Conservation (phyloP, 495 filamentous ascomycete genomes). For the Penicillium silybi region DNA sequence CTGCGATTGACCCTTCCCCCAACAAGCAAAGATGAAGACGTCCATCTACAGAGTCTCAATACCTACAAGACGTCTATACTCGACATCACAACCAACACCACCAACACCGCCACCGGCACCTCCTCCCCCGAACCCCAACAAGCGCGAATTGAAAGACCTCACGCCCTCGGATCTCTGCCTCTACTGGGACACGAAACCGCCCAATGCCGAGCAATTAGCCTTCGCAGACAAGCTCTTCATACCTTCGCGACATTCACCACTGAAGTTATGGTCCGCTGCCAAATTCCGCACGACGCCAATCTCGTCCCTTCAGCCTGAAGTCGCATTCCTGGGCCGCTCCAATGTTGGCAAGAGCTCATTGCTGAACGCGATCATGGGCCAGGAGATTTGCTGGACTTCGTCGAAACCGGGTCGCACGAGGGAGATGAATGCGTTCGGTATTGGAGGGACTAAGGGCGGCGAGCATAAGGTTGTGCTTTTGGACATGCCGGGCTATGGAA, state of each 20-base stretch:
- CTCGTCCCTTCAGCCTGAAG: constrained; percentile 44
- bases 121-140: constrained; percentile 23
- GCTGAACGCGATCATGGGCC: constrained; percentile 74
- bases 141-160: constrained; percentile 31
- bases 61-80: constrained; percentile 5
- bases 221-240: constrained; percentile 61
- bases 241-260: constrained; percentile 47
- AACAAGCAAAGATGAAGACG: constrained; percentile 1
- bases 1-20: neutral
- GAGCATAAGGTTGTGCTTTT: constrained; percentile 61
- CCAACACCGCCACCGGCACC: neutral
- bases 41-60: constrained; percentile 3
- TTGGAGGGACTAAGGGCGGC: constrained; percentile 54
- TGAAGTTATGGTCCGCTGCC: constrained; percentile 65
- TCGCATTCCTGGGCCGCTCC: constrained; percentile 76
- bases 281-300: constrained; percentile 64
- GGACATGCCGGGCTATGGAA: constrained; percentile 95
- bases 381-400: constrained; percentile 58
- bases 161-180: constrained; percentile 38
- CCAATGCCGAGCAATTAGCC: constrained; percentile 50
- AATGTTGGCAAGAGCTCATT: constrained; percentile 92
- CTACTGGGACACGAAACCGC: constrained; percentile 57
- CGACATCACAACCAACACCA: neutral
- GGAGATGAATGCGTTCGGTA: constrained; percentile 80
- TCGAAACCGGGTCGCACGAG: constrained; percentile 72